Percentiles rank a stretch among this genome's conserved stretches.
Evolutionary conservation across 75 land plant genomes (phyloP).

Genomic region (Picea glauca): DNA sequence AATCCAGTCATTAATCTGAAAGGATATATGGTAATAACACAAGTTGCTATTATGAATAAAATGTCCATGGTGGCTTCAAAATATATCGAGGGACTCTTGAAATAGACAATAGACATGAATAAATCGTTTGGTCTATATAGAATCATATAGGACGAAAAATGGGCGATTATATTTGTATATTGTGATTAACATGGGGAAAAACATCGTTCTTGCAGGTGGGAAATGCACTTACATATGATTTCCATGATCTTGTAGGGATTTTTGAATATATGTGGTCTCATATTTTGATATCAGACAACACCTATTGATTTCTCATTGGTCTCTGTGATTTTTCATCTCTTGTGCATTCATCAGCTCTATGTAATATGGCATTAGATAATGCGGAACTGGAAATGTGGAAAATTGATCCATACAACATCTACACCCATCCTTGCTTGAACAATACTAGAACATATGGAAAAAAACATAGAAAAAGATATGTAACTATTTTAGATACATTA

Average conservation of each 20-base stretch:
- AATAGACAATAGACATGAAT: not conserved
- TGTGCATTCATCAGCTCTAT: constrained; percentile 39
- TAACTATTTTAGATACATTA: constrained; percentile 20
- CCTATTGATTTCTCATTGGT: constrained; percentile 35
- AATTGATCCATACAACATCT: constrained; percentile 90
- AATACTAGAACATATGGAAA: constrained; percentile 17
- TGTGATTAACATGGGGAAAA: not conserved
- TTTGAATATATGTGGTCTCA: constrained; percentile 89
- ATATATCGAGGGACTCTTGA: not conserved
- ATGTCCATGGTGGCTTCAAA: not conserved
- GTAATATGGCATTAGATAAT: constrained; percentile 23
- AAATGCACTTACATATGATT: constrained; percentile 85
- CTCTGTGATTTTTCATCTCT: constrained; percentile 50
- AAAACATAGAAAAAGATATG: constrained; percentile 25
- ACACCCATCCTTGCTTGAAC: constrained; percentile 56
- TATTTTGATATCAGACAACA: constrained; percentile 80
- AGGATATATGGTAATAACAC: constrained; percentile 49
- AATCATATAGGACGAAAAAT: not conserved
- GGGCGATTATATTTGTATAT: not conserved
- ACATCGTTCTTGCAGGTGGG: constrained; percentile 59
- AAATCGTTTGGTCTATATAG: not conserved
- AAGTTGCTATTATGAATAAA: not conserved
- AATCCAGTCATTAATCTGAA: constrained; percentile 50
- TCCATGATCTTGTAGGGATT: constrained; percentile 73
- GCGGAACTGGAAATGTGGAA: constrained; percentile 59